Evolutionary conservation across 371 early-diverging fungal species (phyloP), one percentile per base, ranked within the genome.

Genomic region (Lichtheimia ramosa): DNA sequence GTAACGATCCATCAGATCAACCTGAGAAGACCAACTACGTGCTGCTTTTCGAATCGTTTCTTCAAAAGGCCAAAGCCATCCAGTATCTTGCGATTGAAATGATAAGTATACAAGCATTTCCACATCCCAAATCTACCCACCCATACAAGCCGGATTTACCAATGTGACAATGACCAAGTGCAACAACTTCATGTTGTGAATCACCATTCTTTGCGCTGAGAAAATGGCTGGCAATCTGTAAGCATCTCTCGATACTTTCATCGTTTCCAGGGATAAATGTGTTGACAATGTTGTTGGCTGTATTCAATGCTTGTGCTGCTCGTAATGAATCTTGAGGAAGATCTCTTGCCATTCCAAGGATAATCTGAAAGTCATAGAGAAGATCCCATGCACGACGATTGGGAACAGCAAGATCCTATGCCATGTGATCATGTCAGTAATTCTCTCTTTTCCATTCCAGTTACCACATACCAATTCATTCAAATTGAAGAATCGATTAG

Each of bases 41-140:
- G 96, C 97, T 8, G 89, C 84, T 79, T 98, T 98, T 43, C 98
- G 90, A 52, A 92, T 94, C 2, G 99, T 98, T 68, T 98, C 98
- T 62, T 88, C 97, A 68, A 86, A 97, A 0, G 96, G 94, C 99
- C 97, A 95, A 28, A 90, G 79, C 92, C 90, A 92, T n/a, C 86
- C 89, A 5, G 89, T 85, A 66, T 88, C 84, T 77, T 21, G 25
- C 5, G 27, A 14, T 12, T 28, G 12, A 24, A 2, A 34, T 20
- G 12, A 50, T 34, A 34, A 34, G 10, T 8, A 34, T 34, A 34
- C 34, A 34, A 27, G 10, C 34, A 34, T 34, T 34, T 34, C 34
- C 34, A 6, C 10, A 34, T 8, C 34, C 34, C 34, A 34, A 34
- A 8, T 34, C 34, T 34, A 34, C 34, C 34, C 34, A 34, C 34